These are phyloP conservation scores for Yamadazyma membranifaciens DNA, from an alignment of 1,139 yeast genomes.

Conservation along the genomic window DNA sequence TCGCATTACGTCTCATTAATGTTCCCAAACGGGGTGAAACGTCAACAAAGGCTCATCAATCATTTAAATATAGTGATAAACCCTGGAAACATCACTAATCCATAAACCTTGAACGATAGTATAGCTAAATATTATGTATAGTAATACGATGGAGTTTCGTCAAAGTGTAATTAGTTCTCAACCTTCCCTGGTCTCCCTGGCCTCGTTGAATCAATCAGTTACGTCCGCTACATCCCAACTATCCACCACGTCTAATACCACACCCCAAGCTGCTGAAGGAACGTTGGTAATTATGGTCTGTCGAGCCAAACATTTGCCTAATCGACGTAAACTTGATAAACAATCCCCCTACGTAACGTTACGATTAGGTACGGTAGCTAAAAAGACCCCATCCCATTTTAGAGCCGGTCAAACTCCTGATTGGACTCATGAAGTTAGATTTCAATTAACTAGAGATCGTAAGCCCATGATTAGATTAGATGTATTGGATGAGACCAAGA, in stretches of 20 bases:
- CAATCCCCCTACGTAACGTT: conserved; percentile 86
- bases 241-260: conserved; percentile 13
- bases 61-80: conserved; percentile 1
- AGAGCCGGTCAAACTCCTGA: conserved; percentile 91
- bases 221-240: neutral
- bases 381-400: conserved; percentile 67
- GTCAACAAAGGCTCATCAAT: conserved; percentile 9
- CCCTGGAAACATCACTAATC: neutral
- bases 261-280: conserved; percentile 40
- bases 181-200: too few species aligned
- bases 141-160: neutral
- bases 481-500: conserved; percentile 82
- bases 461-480: conserved; percentile 66
- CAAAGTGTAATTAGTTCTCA: neutral
- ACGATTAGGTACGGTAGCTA: conserved; percentile 77
- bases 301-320: conserved; percentile 74
- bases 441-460: conserved; percentile 60
- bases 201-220: neutral
- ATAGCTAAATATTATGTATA: too few species aligned
- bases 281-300: conserved; percentile 46
- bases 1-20: too few species aligned
- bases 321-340: conserved; percentile 77
- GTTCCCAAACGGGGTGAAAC: neutral
- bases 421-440: conserved; percentile 79
- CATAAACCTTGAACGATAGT: too few species aligned